Percentiles rank a stretch among this genome's conserved stretches.
Conservation (phyloP, 129 eudicot genomes). For the Smallanthus sonchifolius region DNA sequence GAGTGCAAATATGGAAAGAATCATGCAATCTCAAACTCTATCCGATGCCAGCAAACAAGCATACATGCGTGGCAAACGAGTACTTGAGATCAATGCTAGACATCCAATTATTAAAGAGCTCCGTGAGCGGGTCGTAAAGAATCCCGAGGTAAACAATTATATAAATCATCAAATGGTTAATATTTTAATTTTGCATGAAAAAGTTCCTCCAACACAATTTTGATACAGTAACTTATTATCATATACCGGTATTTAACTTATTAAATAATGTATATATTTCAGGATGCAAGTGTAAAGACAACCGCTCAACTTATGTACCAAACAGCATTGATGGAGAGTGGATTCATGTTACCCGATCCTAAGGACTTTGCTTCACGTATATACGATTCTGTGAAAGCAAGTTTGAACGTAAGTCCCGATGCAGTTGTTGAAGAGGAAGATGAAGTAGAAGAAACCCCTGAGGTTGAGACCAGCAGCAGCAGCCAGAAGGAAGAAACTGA, state of each 20-base stretch:
- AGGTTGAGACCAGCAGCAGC: constrained; percentile 34
- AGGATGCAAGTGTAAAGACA: constrained; percentile 72
- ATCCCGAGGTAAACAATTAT: constrained; percentile 61
- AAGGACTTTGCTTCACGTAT: constrained; percentile 80
- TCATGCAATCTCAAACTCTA: constrained; percentile 94
- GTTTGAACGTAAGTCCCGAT: constrained; percentile 65
- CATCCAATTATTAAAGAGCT: constrained; percentile 97
- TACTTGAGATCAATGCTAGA: constrained; percentile 89
- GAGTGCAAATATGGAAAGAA: constrained; percentile 97
- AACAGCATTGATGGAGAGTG: constrained; percentile 89
- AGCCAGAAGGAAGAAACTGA: not conserved
- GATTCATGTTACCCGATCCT: constrained; percentile 58
- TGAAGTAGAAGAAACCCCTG: constrained; percentile 57
- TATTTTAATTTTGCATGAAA: not conserved
- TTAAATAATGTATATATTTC: not conserved
- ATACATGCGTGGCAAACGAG: constrained; percentile 97
- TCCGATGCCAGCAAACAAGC: constrained; percentile 97
- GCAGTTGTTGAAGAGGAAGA: constrained; percentile 86
- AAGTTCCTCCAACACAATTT: too few relatives aligned
- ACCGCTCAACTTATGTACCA: constrained; percentile 91
- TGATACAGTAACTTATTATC: too few relatives aligned
- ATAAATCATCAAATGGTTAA: not conserved
- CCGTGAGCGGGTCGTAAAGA: constrained; percentile 73
- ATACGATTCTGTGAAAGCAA: constrained; percentile 59
- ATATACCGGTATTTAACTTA: not conserved